phyloP scores from a whole-genome alignment of 371 early-diverging fungal species.

The Mucor circinelloides region DNA sequence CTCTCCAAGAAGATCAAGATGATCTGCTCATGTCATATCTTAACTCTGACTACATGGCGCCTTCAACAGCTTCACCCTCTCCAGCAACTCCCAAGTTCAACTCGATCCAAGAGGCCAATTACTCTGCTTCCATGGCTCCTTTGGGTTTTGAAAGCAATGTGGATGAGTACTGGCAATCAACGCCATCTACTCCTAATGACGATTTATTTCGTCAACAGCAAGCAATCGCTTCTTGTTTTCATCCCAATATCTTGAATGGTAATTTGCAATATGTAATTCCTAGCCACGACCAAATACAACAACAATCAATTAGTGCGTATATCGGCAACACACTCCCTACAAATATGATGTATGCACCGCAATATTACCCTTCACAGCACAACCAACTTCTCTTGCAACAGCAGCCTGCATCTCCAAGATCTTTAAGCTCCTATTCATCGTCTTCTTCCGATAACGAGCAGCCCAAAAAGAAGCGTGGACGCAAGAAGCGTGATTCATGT shows the following conservation, averaged over 20 bases:
- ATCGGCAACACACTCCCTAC: neutral
- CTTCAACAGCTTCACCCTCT: neutral
- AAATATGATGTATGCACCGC: neutral
- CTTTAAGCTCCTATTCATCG: slow-evolving; percentile 2
- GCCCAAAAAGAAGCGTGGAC: slow-evolving; percentile 25
- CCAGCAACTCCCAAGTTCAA: neutral
- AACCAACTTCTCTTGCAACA: neutral
- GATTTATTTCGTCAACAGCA: neutral
- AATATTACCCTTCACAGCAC: neutral
- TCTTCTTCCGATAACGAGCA: slow-evolving; percentile 25
- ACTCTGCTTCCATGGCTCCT: neutral
- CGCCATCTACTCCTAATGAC: neutral
- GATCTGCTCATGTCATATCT: slow-evolving; percentile 41
- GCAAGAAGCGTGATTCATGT: slow-evolving; percentile 25
- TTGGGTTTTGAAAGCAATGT: neutral
- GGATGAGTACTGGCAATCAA: neutral
- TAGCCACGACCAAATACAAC: neutral
- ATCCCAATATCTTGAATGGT: neutral
- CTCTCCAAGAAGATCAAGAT: slow-evolving; percentile 33
- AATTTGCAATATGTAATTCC: neutral
- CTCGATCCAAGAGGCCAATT: neutral
- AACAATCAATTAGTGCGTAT: neutral
- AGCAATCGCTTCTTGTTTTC: neutral
- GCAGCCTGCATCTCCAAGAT: slow-evolving; percentile 10
- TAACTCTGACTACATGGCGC: slow-evolving; percentile 33